These are phyloP conservation scores for Aspergillus ustus DNA, from an alignment of 2,329 filamentous ascomycete species.

Conservation along the genomic window DNA sequence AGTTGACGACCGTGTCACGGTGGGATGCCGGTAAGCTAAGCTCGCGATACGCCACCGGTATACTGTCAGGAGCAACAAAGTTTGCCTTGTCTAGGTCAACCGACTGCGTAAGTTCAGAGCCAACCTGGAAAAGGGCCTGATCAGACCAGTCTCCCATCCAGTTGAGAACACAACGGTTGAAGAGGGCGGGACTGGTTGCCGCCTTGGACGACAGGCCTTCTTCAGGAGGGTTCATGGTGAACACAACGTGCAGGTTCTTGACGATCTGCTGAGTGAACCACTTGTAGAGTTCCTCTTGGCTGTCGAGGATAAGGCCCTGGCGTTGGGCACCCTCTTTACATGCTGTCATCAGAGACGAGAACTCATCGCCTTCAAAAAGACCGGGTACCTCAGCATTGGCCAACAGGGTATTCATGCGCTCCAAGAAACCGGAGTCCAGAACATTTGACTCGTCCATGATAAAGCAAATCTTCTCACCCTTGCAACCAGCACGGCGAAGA, in stretches of 20 bases:
- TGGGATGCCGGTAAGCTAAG: slow-evolving; percentile 85
- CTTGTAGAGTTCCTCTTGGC: slow-evolving; percentile 99
- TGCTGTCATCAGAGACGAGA: slow-evolving; percentile 97
- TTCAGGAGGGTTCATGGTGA: slow-evolving; percentile 99
- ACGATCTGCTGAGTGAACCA: slow-evolving; percentile 99
- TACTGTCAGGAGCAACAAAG: slow-evolving; percentile 84
- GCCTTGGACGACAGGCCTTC: slow-evolving; percentile 94
- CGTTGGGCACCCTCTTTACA: slow-evolving; percentile 98
- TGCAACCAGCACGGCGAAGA: slow-evolving; percentile 89
- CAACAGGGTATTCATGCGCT: slow-evolving; percentile 98
- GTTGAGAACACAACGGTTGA: slow-evolving; percentile 99
- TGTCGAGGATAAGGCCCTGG: slow-evolving; percentile 92
- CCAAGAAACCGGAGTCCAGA: slow-evolving; percentile 95
- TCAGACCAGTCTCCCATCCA: slow-evolving; percentile 99
- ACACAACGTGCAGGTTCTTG: slow-evolving; percentile 98
- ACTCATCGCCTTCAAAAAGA: slow-evolving; percentile 98
- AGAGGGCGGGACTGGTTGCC: slow-evolving; percentile 94
- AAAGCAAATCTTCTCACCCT: slow-evolving; percentile 99
- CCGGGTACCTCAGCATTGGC: slow-evolving; percentile 99
- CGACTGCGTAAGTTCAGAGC: slow-evolving; percentile 92
- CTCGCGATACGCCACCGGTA: slow-evolving; percentile 89
- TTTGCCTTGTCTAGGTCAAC: slow-evolving; percentile 89
- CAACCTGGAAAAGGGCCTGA: slow-evolving; percentile 97
- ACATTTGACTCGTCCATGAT: slow-evolving; percentile 99
- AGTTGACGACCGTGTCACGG: slow-evolving; percentile 90